Base-by-base conservation (phyloP, 768 basidiomycete species). In the Hypholoma sublateritium region DNA sequence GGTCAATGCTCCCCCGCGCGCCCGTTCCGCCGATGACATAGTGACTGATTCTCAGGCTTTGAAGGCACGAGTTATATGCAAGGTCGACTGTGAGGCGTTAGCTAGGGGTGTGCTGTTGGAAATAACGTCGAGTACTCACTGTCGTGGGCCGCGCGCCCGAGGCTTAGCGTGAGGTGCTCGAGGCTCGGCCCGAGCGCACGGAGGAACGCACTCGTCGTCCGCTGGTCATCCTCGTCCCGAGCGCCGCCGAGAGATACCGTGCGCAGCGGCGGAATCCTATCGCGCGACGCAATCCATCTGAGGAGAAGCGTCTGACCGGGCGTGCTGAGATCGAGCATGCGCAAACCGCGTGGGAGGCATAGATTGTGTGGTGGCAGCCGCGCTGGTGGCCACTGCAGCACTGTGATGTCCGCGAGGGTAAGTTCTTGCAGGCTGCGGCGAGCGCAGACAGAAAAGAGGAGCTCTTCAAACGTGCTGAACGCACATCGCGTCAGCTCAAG, bases 401-500 rank as follows among this genome's bases (percentile, higher is more conserved):
- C 35, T 13, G 28, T 53, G 32, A 53, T 45, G 36, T 53, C 53
- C 9, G 32, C 39, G 13, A 53, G 42, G 4, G 36, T 32, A 22
- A 53, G 43, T 34, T 53, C 43, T 12, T 21, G 32, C 3, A 53
- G 42, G 8, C 28, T 45, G 32, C 32, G 28, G 12, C 34, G 37
- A 4, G 53, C 53, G n/a, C 53, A 53, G 21, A 53, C 32, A 19
- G 36, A 22, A 3, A 36, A 21, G 8, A 53, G 16, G 5, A 53
- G 34, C 17, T 53, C 53, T 22, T 53, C 35, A 17, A 53, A 21
- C 12, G 53, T 53, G 6, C 21, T 44, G 34, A 53, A 53, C 12
- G 53, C 43, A 16, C 53, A 53, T 19, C 53, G 53, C 7, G 53
- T 53, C 28, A 53, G 32, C 41, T 53, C 53, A 17, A 53, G 34